Evolutionary conservation across 2,329 filamentous ascomycete genomes (phyloP).

Genomic region (Diaporthe citrichinensis): DNA sequence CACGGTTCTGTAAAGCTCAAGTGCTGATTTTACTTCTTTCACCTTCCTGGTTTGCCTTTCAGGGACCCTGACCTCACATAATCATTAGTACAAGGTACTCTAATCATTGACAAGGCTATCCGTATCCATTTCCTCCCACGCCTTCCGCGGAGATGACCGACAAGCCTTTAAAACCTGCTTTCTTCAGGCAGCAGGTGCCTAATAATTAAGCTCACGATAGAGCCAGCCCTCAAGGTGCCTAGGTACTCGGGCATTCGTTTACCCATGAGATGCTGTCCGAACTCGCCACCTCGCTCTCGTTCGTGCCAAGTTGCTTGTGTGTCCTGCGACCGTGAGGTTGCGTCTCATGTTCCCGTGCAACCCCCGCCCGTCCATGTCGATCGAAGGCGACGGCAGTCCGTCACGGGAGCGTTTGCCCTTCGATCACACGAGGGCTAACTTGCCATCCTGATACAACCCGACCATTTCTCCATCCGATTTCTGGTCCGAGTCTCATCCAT

Average conservation of each 20-base stretch:
- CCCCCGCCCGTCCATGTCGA: not conserved
- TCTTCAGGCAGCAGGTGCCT: not conserved
- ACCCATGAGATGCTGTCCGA: not conserved
- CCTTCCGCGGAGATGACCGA: not conserved
- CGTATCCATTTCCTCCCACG: not conserved
- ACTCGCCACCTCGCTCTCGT: not conserved
- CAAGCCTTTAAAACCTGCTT: too few species aligned
- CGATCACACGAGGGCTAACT: not conserved
- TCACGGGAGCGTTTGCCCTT: not conserved
- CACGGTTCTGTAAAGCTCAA: not conserved
- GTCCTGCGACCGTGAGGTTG: not conserved
- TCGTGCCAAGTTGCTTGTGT: not conserved
- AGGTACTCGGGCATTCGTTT: not conserved
- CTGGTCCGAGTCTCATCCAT: not conserved
- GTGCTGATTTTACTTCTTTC: too few species aligned
- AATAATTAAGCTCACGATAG: not conserved
- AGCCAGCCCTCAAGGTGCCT: not conserved
- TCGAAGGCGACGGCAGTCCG: not conserved
- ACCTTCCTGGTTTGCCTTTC: too few species aligned
- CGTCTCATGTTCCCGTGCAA: conserved; percentile 5
- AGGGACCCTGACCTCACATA: not conserved
- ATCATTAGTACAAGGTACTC: not conserved
- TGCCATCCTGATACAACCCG: not conserved
- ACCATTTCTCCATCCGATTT: too few species aligned
- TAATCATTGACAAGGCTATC: not conserved